These are phyloP conservation scores for Agastache rugosa DNA, from an alignment of 257 asterid genomes.

Conservation along the genomic window DNA sequence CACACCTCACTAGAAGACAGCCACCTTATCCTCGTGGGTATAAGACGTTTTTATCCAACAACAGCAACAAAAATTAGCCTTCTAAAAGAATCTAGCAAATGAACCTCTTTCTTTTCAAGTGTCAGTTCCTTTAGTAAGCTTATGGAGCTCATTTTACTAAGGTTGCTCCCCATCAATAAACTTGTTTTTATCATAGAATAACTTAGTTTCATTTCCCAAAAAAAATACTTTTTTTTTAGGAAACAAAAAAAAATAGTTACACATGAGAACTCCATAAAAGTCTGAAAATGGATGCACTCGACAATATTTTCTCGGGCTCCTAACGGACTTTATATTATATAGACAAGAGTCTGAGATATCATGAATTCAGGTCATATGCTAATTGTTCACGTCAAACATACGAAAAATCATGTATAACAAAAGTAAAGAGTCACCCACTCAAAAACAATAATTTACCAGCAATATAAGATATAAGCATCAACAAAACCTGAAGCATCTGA, in stretches of 20 bases:
- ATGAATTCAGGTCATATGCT: conserved; percentile 27
- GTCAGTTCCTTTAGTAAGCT: background rate
- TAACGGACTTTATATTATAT: conserved; percentile 23
- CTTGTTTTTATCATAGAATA: background rate
- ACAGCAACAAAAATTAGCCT: background rate
- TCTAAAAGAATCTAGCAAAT: background rate
- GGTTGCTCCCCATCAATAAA: background rate
- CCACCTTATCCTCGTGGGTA: background rate
- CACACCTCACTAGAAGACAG: background rate
- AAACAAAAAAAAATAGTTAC: background rate
- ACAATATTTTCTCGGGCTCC: background rate
- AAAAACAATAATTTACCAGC: conserved; percentile 40
- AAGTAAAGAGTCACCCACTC: conserved; percentile 28
- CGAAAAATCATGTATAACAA: conserved; percentile 23
- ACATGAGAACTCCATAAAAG: conserved; percentile 4
- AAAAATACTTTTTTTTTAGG: too few relatives aligned
- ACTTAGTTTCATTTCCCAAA: conserved; percentile 16
- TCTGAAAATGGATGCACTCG: conserved; percentile 23
- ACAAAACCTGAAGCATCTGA: conserved; percentile 87
- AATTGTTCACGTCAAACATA: conserved; percentile 29
- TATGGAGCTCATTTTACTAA: background rate
- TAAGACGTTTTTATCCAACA: background rate
- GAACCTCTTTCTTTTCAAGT: conserved; percentile 1
- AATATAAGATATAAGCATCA: conserved; percentile 46
- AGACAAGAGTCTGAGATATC: conserved; percentile 21